Conservation (phyloP, 2,329 filamentous ascomycete genomes). For the Hypoxylon sp. region DNA sequence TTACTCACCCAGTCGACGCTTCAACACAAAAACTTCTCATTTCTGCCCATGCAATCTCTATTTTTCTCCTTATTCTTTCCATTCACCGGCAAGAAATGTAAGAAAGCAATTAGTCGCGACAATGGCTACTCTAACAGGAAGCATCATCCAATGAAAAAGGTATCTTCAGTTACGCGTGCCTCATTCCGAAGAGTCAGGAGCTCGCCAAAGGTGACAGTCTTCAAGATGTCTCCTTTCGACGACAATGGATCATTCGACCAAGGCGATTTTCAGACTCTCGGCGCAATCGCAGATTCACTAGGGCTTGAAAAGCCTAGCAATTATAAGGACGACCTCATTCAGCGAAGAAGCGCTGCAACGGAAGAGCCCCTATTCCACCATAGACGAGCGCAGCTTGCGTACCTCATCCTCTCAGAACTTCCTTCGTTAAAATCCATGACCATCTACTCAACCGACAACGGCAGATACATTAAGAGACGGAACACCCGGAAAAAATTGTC, state of each 20-base stretch:
- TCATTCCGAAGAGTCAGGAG: not conserved
- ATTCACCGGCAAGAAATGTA: not conserved
- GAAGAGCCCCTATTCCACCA: not conserved
- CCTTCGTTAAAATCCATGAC: slow-evolving; percentile 4
- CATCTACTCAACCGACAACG: not conserved
- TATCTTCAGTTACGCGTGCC: slow-evolving; percentile 1
- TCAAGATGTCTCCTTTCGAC: not conserved
- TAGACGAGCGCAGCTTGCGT: not conserved
- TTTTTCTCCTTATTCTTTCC: not conserved
- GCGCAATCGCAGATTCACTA: not conserved
- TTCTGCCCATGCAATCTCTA: not conserved
- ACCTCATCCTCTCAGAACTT: not conserved
- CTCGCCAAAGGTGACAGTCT: not conserved
- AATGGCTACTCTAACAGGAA: not conserved
- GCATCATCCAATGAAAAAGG: not conserved
- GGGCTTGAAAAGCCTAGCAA: not conserved
- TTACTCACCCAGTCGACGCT: not conserved
- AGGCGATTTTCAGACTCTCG: not conserved
- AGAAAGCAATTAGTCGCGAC: not conserved
- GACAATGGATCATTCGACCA: not conserved
- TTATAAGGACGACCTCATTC: not conserved
- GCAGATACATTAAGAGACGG: not conserved
- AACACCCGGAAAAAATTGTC: not conserved
- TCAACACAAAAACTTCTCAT: not conserved
- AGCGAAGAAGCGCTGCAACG: not conserved